These are phyloP conservation scores for Jimgerdemannia flammicorona DNA, from an alignment of 192 early-diverging fungal genomes.

Conservation along the genomic window DNA sequence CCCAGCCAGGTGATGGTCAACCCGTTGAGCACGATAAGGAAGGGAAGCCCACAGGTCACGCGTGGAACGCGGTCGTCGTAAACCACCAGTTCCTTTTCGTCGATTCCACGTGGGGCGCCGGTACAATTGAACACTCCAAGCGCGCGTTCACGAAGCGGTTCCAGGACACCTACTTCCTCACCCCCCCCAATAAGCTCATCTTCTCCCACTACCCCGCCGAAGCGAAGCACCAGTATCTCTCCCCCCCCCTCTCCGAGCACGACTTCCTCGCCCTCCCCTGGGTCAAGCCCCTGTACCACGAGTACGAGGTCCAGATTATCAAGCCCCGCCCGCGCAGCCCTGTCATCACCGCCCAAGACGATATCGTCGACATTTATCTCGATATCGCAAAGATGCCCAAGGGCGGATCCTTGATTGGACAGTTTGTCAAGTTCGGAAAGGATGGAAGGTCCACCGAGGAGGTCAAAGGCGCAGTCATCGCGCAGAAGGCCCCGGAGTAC, in stretches of 20 bases:
- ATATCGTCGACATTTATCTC: constrained; percentile 10
- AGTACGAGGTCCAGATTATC: constrained; percentile 1
- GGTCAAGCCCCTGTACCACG: constrained; percentile 18
- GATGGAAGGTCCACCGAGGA: neutral
- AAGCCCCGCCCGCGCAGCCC: constrained; percentile 4
- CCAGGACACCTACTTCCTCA: constrained; percentile 53
- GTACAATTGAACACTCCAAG: constrained; percentile 25
- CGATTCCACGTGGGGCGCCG: constrained; percentile 59
- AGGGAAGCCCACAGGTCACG: constrained; percentile 22
- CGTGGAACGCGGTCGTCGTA: constrained; percentile 51
- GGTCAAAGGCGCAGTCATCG: neutral
- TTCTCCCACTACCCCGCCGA: constrained; percentile 55
- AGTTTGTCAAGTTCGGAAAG: neutral
- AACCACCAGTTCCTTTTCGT: constrained; percentile 50
- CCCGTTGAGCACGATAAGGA: neutral
- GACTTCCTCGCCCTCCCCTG: constrained; percentile 41
- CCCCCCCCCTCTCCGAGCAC: constrained; percentile 36
- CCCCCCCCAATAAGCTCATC: constrained; percentile 44
- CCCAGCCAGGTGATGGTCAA: constrained; percentile 6
- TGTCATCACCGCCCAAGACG: constrained; percentile 1
- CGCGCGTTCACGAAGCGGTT: constrained; percentile 37
- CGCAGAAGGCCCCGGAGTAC: constrained; percentile 1
- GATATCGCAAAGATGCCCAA: neutral
- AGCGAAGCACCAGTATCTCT: constrained; percentile 42
- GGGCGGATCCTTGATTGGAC: neutral